phyloP scores from a whole-genome alignment of 306 rosid genomes.

The Pterocarpus santalinus region DNA sequence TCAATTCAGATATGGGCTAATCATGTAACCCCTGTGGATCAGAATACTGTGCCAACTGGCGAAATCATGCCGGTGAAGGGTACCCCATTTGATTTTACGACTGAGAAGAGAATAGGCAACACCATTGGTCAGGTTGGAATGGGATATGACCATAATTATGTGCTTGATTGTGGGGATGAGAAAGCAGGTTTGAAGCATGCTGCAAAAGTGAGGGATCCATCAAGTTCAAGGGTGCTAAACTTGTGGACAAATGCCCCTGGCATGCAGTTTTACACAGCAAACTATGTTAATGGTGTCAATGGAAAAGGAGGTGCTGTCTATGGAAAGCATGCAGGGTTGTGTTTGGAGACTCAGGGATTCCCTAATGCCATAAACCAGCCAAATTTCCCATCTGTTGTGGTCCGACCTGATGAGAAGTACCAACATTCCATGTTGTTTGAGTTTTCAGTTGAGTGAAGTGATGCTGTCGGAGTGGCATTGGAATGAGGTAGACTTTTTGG shows the following conservation, averaged over 20 bases:
- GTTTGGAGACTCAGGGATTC: slow-evolving; percentile 96
- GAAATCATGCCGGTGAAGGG: slow-evolving; percentile 80
- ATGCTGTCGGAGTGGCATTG: slow-evolving; percentile 23
- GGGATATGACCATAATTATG: slow-evolving; percentile 91
- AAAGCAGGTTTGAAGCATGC: slow-evolving; percentile 77
- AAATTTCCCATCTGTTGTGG: slow-evolving; percentile 80
- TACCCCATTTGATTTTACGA: slow-evolving; percentile 84
- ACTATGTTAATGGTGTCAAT: slow-evolving; percentile 69
- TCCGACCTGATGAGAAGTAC: slow-evolving; percentile 83
- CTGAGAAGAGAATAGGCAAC: slow-evolving; percentile 74
- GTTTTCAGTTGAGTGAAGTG: slow-evolving; percentile 73
- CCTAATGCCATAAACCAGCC: slow-evolving; percentile 84
- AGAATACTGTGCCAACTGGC: slow-evolving; percentile 76
- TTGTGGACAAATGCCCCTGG: slow-evolving; percentile 90
- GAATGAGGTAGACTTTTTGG: slow-evolving; percentile 38
- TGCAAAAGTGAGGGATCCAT: slow-evolving; percentile 86
- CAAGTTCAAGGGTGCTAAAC: slow-evolving; percentile 83
- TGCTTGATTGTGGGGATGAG: slow-evolving; percentile 80
- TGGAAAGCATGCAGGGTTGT: slow-evolving; percentile 84
- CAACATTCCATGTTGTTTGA: slow-evolving; percentile 85
- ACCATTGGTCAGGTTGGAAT: slow-evolving; percentile 74
- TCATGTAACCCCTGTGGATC: slow-evolving; percentile 80
- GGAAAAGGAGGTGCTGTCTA: slow-evolving; percentile 85
- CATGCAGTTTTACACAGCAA: slow-evolving; percentile 93
- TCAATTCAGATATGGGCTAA: slow-evolving; percentile 75